These are phyloP conservation scores for Colletotrichum spaethianum DNA, from an alignment of 2,329 filamentous ascomycete genomes.

Conservation along the genomic window DNA sequence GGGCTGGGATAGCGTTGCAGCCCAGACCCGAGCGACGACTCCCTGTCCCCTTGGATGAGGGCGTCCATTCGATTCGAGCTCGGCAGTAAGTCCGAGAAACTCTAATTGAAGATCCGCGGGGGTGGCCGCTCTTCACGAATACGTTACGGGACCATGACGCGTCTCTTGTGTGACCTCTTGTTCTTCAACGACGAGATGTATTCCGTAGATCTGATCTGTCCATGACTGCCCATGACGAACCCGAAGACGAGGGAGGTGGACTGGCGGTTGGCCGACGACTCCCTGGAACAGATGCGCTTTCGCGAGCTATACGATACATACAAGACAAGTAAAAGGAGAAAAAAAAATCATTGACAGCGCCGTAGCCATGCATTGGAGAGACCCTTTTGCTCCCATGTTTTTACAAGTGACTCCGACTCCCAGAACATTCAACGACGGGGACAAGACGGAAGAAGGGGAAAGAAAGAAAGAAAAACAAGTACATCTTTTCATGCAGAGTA, in stretches of 20 bases:
- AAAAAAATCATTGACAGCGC: background rate
- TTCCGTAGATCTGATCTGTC: conserved; percentile 20
- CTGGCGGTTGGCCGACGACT: conserved; percentile 21
- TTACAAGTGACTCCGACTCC: background rate
- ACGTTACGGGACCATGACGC: background rate
- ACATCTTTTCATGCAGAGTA: conserved; percentile 43
- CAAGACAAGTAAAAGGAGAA: background rate
- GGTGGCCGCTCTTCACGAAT: background rate
- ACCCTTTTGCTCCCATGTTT: background rate
- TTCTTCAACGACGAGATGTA: conserved; percentile 8
- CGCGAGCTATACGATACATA: background rate
- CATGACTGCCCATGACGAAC: conserved; percentile 18
- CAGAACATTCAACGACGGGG: background rate
- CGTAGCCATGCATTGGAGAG: conserved; percentile 1
- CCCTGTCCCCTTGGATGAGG: background rate
- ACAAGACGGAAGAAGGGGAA: background rate
- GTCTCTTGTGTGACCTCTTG: background rate
- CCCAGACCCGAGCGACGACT: background rate
- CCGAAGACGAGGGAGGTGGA: background rate
- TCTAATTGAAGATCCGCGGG: background rate
- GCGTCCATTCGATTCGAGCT: background rate
- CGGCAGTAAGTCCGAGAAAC: background rate
- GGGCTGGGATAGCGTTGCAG: background rate
- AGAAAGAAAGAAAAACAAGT: background rate
- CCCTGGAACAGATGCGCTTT: background rate